Conservation (phyloP, 2,329 filamentous ascomycete species). For the Fonsecaea pugnacius region DNA sequence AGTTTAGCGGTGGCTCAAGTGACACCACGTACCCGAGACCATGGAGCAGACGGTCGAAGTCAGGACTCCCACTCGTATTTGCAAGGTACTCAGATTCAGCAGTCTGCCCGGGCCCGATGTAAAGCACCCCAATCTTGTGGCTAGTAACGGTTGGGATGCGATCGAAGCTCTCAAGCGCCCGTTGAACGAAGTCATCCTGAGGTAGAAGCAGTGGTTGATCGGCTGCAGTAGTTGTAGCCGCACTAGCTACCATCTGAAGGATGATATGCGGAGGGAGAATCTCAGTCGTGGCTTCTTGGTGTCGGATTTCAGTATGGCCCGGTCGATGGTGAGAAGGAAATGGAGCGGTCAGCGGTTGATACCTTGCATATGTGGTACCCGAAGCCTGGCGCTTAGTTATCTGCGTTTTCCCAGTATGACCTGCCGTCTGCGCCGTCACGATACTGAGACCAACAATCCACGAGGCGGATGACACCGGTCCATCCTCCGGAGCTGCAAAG, state of each 20-base stretch:
- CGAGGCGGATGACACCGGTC: slow-evolving; percentile 51
- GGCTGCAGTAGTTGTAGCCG: slow-evolving; percentile 52
- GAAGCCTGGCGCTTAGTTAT: slow-evolving; percentile 58
- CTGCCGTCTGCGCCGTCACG: slow-evolving; percentile 55
- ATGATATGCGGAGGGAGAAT: slow-evolving; percentile 54
- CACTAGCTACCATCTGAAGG: slow-evolving; percentile 50
- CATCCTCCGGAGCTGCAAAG: slow-evolving; percentile 47
- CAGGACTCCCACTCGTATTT: slow-evolving; percentile 82
- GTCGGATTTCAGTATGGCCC: slow-evolving; percentile 45
- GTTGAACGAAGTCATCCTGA: slow-evolving; percentile 67
- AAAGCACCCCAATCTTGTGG: slow-evolving; percentile 93
- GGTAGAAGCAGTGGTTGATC: slow-evolving; percentile 77
- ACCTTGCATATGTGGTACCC: slow-evolving; percentile 55
- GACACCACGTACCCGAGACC: slow-evolving; percentile 80
- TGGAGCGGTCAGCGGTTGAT: slow-evolving; percentile 53
- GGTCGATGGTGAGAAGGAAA: slow-evolving; percentile 53
- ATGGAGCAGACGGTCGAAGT: slow-evolving; percentile 84
- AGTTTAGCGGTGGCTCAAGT: slow-evolving; percentile 73
- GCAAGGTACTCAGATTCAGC: slow-evolving; percentile 81
- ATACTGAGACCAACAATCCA: slow-evolving; percentile 59
- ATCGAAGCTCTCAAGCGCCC: slow-evolving; percentile 82
- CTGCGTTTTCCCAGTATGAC: slow-evolving; percentile 53
- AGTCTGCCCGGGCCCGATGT: slow-evolving; percentile 85
- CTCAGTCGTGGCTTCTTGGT: slow-evolving; percentile 44
- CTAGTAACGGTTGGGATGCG: slow-evolving; percentile 87